A percentile compares a stretch with the other conserved stretches of the same genome.
Evolutionary conservation across 352 stramenopile genomes (phyloP).

Genomic region (Phytophthora pistaciae): DNA sequence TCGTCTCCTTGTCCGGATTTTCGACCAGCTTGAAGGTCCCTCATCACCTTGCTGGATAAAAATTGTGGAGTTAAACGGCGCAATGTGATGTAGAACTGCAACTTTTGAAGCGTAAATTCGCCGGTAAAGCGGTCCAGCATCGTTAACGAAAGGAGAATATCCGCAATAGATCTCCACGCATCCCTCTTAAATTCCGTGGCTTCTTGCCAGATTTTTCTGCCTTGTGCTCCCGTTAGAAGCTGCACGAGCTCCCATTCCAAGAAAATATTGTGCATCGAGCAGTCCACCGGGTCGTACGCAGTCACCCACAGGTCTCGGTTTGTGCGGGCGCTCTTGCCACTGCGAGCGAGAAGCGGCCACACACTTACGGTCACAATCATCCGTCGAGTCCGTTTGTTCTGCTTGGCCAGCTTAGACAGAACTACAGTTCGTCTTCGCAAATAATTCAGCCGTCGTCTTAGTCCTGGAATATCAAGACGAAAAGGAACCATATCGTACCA

Average conservation of each 20-base stretch:
- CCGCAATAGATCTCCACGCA: constrained; percentile 40
- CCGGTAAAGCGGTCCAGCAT: constrained; percentile 83
- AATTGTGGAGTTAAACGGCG: constrained; percentile 60
- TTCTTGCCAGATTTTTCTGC: constrained; percentile 21
- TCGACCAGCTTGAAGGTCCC: constrained; percentile 56
- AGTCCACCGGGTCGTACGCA: constrained; percentile 62
- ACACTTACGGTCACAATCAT: constrained; percentile 64
- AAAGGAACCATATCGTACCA: constrained; percentile 38
- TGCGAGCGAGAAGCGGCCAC: constrained; percentile 27
- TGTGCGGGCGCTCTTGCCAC: not conserved
- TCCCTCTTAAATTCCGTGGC: constrained; percentile 20
- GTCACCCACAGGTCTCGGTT: constrained; percentile 48
- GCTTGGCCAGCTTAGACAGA: constrained; percentile 35
- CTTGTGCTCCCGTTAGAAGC: constrained; percentile 48
- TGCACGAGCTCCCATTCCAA: constrained; percentile 76
- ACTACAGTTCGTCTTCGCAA: constrained; percentile 49
- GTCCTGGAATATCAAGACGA: constrained; percentile 55
- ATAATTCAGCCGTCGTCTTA: constrained; percentile 49
- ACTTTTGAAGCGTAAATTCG: constrained; percentile 70
- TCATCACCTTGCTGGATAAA: constrained; percentile 67
- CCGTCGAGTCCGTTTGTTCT: constrained; percentile 23
- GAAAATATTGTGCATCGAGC: constrained; percentile 58
- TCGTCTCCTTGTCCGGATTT: constrained; percentile 81
- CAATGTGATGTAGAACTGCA: constrained; percentile 78
- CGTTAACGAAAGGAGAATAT: constrained; percentile 55